Evolutionary conservation across 768 basidiomycete species (phyloP), one percentile per base, ranked within the genome.

Genomic region (Sporobolomyces roseus): DNA sequence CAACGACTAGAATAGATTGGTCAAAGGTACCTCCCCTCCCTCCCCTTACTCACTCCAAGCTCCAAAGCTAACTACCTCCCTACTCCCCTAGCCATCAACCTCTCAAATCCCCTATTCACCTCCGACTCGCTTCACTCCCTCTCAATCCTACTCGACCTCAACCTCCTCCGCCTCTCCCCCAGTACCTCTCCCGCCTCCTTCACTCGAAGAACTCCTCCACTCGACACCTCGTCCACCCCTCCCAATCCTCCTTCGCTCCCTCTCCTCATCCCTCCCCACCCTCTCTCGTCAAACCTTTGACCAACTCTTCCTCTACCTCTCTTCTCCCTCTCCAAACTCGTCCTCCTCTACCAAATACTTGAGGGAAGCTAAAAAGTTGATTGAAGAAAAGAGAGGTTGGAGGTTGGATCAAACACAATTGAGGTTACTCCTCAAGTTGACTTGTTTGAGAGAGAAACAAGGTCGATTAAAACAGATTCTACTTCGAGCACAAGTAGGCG

Each of bases 21-120:
- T 63, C 62, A 8, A 45, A 52, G 50, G 67, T 69, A n/a, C n/a
- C n/a, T n/a, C n/a, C n/a, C n/a, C n/a, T n/a, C n/a, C n/a, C n/a
- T n/a, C n/a, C n/a, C n/a, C n/a, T n/a, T n/a, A n/a, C n/a, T n/a
- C n/a, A n/a, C n/a, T n/a, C n/a, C n/a, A n/a, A n/a, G n/a, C n/a
- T n/a, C n/a, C 17, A 1, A 1, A 30, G 35, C 61, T 63, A 9
- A 58, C 12, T 32, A 19, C 13, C 32, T 5, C 13, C 7, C 25
- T 4, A 35, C 1, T 1, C n/a, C 41, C 14, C 5, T 50, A 69
- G 63, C 68, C 68, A 9, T 69, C 68, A n/a, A 69, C 68, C 6
- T 69, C 68, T 9, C 35, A 52, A 25, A 23, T 69, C 8, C 68
- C 68, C 10, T 69, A 69, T 52, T 61, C 62, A 41, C 38, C n/a